phyloP scores from a whole-genome alignment of 176 grass and related monocot species.

The Alloteropsis semialata region DNA sequence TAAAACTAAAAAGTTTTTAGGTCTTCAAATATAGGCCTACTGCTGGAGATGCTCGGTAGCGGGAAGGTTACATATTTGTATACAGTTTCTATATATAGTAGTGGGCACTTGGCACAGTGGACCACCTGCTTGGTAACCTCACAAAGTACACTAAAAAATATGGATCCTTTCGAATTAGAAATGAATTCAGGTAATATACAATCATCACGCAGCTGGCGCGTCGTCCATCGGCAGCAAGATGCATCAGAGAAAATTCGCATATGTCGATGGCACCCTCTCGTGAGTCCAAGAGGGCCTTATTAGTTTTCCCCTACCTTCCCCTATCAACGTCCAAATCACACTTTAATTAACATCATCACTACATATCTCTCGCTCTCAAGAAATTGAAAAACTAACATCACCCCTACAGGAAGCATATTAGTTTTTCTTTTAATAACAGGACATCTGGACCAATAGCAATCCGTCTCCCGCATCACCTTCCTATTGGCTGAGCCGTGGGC shows the following conservation, averaged over 20 bases:
- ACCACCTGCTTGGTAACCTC: not conserved
- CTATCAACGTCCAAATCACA: constrained; percentile 30
- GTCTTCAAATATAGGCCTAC: too few relatives aligned
- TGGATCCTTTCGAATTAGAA: too few relatives aligned
- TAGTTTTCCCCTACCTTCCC: not conserved
- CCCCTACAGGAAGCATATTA: not conserved
- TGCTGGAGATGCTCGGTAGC: not conserved
- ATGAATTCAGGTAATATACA: not conserved
- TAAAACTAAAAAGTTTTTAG: too few relatives aligned
- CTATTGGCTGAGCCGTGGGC: constrained; percentile 1
- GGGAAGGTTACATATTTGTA: not conserved
- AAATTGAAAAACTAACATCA: constrained; percentile 5
- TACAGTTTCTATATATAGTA: not conserved
- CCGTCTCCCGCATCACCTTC: not conserved
- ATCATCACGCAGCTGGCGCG: not conserved
- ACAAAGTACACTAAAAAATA: not conserved
- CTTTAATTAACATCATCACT: constrained; percentile 38
- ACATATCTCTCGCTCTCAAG: not conserved
- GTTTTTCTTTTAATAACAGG: not conserved
- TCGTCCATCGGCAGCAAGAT: not conserved
- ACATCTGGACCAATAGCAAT: constrained; percentile 32
- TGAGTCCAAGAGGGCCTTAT: constrained; percentile 3
- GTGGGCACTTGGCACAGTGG: not conserved
- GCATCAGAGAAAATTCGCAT: not conserved
- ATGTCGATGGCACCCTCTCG: constrained; percentile 18